Evolutionary conservation across 176 grass and related monocot genomes (phyloP), one percentile per base, ranked within the genome.

Genomic region (Oryza meridionalis): DNA sequence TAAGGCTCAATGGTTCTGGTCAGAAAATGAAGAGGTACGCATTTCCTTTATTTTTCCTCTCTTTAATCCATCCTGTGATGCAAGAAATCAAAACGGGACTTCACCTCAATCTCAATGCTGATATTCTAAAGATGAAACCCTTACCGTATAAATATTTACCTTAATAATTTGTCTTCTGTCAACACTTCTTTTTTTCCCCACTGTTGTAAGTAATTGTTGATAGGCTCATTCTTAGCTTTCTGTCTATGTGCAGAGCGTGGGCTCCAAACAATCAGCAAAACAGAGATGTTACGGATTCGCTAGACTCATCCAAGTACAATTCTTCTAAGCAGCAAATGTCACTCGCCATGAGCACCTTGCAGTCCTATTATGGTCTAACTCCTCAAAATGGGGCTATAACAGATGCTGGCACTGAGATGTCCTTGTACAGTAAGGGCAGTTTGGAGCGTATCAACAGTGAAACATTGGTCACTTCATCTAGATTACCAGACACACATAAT

Each of bases 321-420:
- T 77, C 73, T 77, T 46, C 21, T 42, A 55, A 81, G 2, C 87
- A 84, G 32, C 80, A 16, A 14, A 81, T 62, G 8, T 95, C 96
- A 21, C 77, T 90, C 31, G 88, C 91, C 70, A 98, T 95, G 91
- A 87, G 83, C 79, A 90, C 59, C 68, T 84, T 94, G 26, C 89
- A 90, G 83, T 82, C 87, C 86, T 93, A 92, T 77, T 94, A 95
- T 14, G 89, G 85, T n/a, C 85, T 95, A 22, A 80, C 69, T 75
- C 62, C 75, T 17, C 45, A 77, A 13, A 59, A 86, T 81, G 49
- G 59, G 27, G 79, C 61, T 69, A 7, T 11, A 22, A 69, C 78
- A 61, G 82, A 91, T 73, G 65, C 16, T 22, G 72, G 70, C 49
- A 93, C 95, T 16, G 92, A 98, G 79, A 91, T 98, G 91, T 78